Base-by-base conservation (phyloP, 805 yeast genomes). In the Monosporozyma solicola region DNA sequence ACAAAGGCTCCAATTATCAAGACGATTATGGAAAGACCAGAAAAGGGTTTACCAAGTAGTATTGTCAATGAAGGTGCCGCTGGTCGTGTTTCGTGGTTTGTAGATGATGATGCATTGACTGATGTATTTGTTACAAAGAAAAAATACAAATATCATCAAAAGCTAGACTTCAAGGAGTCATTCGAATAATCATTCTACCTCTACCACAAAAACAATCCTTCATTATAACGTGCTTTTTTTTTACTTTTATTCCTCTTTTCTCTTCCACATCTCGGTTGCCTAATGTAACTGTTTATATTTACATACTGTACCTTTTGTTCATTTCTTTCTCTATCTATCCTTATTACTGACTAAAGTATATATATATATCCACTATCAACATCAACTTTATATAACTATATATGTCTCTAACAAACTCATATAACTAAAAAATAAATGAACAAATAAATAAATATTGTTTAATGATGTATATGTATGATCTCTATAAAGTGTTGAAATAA, bases 41-140 rank as follows among this genome's bases (percentile, higher is more conserved):
- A 94, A 66, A 90, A 90, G 74, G 97, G 96, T 1, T 77, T 92
- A 55, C 99, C 99, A 39, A 86, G 94, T 56, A 83, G 94, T 55
- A 85, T 92, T 54, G 96, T 92, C 52, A 91, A 91, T 66, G 97
- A 90, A 70, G 87, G 87, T 32, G 96, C 97, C n/a, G 96, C 96
- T 1, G 97, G 97, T 15, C 85, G 86, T 70, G 96, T 92, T 5
- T 81, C 91, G 7, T 92, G 99, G 99, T 92, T 92, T 74, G 97
- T 92, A 37, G 99, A 92, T 68, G 87, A 89, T 62, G 96, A 84
- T 59, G 97, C 97, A 2, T 80, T 88, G 61, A 79, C 82, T 48
- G 96, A 89, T 64, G 87, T 87, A 49, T 80, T 80, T 49, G 69
- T 66, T 4, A 66, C 67, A 3, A 66, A 66, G 55, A 66, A 65